Evolutionary conservation across 1,284 basidiomycete genomes (phyloP).

Genomic region (Ganoderma sinense): DNA sequence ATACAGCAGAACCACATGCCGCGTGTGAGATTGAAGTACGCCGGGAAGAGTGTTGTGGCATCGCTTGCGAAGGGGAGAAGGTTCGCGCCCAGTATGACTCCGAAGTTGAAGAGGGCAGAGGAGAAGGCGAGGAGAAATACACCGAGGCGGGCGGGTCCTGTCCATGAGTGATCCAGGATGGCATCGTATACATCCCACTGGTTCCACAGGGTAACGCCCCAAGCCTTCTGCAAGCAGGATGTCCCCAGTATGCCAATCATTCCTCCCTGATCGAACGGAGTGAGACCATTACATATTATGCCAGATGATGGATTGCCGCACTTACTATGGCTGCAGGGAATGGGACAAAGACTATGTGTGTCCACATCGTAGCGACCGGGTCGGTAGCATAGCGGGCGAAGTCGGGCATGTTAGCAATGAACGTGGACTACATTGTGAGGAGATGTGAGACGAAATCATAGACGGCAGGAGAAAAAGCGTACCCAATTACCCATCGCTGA

Average conservation of each 20-base stretch:
- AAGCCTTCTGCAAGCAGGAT: constrained; percentile 32
- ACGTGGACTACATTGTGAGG: constrained; percentile 33
- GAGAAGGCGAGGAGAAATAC: constrained; percentile 54
- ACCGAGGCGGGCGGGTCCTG: constrained; percentile 38
- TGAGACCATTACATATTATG: background rate
- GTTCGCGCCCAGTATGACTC: constrained; percentile 50
- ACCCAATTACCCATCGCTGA: constrained; percentile 48
- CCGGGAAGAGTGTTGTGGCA: constrained; percentile 45
- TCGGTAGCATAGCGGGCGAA: constrained; percentile 33
- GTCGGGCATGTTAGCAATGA: constrained; percentile 48
- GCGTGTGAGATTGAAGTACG: constrained; percentile 52
- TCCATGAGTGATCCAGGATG: constrained; percentile 33
- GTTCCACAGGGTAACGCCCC: constrained; percentile 36
- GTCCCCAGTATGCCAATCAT: constrained; percentile 36
- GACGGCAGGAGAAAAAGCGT: background rate
- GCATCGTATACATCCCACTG: constrained; percentile 36
- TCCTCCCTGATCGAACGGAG: constrained; percentile 25
- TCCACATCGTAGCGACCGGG: constrained; percentile 34
- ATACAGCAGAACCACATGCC: constrained; percentile 52
- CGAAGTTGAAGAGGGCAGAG: constrained; percentile 52
- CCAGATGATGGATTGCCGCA: background rate
- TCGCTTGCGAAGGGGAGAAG: constrained; percentile 38
- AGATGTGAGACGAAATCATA: background rate
- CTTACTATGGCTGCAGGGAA: constrained; percentile 34
- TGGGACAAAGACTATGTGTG: constrained; percentile 34